A percentile compares a stretch with the other conserved stretches of the same genome.
Conservation (phyloP, 176 grass and related monocot genomes). For the Hsuehochloa calcarea region DNA sequence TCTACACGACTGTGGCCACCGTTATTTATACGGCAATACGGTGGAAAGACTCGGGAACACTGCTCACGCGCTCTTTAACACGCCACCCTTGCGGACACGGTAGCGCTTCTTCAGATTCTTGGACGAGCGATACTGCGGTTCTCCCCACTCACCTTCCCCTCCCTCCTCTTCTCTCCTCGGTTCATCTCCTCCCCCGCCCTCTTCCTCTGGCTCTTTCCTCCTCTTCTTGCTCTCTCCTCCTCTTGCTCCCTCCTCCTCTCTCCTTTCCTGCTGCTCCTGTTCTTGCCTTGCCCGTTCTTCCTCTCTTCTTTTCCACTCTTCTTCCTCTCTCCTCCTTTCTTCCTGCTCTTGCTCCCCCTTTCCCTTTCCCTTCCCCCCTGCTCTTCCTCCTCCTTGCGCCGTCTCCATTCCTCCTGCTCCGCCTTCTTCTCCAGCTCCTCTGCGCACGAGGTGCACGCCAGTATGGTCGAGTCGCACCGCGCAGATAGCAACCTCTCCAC, state of each 20-base stretch:
- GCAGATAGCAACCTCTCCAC: conserved; percentile 51
- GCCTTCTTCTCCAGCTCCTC: conserved; percentile 60
- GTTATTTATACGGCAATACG: conserved; percentile 18
- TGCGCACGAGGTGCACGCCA: conserved; percentile 75
- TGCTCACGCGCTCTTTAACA: conserved; percentile 8
- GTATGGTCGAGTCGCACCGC: conserved; percentile 54
- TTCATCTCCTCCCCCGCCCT: neutral
- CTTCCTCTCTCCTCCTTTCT: neutral
- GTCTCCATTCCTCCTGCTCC: too few relatives aligned
- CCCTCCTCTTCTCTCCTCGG: conserved; percentile 1
- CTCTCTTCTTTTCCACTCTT: neutral
- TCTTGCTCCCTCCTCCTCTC: too few relatives aligned
- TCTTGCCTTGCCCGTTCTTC: neutral
- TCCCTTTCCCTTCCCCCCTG: neutral
- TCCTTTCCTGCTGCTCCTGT: neutral
- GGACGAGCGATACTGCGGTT: neutral
- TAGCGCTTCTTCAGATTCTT: conserved; percentile 3
- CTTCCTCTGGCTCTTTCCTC: neutral
- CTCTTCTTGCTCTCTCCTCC: neutral
- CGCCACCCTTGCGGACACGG: neutral
- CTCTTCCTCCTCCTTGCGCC: neutral
- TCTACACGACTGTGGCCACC: neutral
- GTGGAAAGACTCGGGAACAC: too few relatives aligned
- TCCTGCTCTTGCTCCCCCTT: neutral
- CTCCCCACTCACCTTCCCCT: conserved; percentile 13